phyloP scores from a whole-genome alignment of 768 basidiomycete species.

The Paxillus involutus region DNA sequence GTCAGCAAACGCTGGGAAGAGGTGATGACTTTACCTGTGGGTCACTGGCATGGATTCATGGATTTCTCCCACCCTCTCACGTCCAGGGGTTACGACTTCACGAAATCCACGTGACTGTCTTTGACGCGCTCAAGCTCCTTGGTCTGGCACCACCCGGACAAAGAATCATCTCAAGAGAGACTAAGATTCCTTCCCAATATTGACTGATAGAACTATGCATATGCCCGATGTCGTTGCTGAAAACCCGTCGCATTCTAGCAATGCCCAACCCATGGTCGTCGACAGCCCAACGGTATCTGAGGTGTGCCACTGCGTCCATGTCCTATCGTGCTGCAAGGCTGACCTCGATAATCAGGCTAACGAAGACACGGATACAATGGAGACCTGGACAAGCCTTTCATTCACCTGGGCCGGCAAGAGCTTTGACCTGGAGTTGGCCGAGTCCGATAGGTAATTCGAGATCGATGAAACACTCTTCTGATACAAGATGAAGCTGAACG shows the following conservation, averaged over 20 bases:
- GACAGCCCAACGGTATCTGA: background rate
- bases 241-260: background rate
- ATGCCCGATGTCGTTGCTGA: background rate
- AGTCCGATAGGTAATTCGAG: slow-evolving; percentile 65
- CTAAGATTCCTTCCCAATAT: background rate
- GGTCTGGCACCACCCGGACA: background rate
- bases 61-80: too few relatives aligned
- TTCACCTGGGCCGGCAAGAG: slow-evolving; percentile 75
- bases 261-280: background rate
- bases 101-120: background rate
- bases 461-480: background rate
- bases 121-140: background rate
- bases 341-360: background rate
- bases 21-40: too few relatives aligned
- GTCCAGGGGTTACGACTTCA: too few relatives aligned
- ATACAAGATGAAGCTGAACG: background rate
- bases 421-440: slow-evolving; percentile 66
- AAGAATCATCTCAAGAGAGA: background rate
- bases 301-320: background rate
- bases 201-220: background rate
- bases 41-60: too few relatives aligned
- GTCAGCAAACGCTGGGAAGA: background rate
- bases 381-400: slow-evolving; percentile 57
- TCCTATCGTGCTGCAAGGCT: background rate
- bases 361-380: background rate